Evolutionary conservation across 1,139 yeast genomes (phyloP), one percentile per base, ranked within the genome.

Genomic region (Suhomyces maxii): DNA sequence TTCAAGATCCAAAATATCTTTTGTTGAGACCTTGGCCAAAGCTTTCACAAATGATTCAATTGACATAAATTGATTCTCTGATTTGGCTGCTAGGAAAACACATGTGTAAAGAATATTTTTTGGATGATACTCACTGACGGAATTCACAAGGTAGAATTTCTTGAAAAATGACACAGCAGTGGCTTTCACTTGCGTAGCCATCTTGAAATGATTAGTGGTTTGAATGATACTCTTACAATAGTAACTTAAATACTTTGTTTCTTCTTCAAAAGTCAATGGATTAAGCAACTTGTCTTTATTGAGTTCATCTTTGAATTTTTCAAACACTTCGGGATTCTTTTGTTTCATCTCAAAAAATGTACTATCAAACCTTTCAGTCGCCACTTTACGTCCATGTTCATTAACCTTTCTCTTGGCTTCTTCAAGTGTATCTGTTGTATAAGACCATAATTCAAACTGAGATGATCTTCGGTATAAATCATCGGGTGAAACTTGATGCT

Each of bases 41-140:
- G 84, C 80, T 48, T 79, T 76, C 45, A 89, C 84, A 61, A 90
- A 90, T n/a, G 88, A 79, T 36, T 86, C 87, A 44, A 91, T 86
- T 14, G 96, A 82, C 33, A 93, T 85, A 66, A 91, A 91, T 64
- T 82, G 85, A 67, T 93, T 93, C 60, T 93, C 98, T 13, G 93
- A 83, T 65, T 93, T 93, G 39, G 97, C 91, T 2, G 98, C 97
- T 36, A 93, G 71, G 63, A 91, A 93, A 11, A 93, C 80, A 53
- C 97, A 86, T 0, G 99, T 90, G 53, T 84, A 83, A 59, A 93
- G 74, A 36, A 93, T 76, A 53, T 83, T 80, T 59, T 89, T 89
- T 9, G 99, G 99, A 56, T 89, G 95, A 59, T 79, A 81, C 55
- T 89, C 90, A 90, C 89, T 83, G 31, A 87, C 91, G 25, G 93